Evolutionary conservation across 306 rosid genomes (phyloP).

Genomic region (Pterocarpus santalinus): DNA sequence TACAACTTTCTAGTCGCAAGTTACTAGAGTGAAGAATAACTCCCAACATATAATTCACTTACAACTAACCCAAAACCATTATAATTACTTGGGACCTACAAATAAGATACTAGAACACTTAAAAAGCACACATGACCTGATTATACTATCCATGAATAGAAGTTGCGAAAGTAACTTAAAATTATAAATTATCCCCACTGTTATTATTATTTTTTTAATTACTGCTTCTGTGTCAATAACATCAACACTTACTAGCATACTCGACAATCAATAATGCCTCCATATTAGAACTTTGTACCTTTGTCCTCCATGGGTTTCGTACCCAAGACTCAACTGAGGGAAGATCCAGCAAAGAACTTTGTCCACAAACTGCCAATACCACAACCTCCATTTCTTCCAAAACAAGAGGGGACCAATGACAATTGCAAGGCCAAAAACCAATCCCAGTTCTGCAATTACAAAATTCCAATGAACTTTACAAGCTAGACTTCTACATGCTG

Average conservation of each 20-base stretch:
- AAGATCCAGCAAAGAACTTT: conserved; percentile 26
- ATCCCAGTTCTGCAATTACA: conserved; percentile 37
- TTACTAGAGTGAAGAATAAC: too few species aligned
- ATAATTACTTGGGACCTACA: too few species aligned
- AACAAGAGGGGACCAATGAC: conserved; percentile 10
- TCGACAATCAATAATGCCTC: not conserved
- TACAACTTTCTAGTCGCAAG: too few species aligned
- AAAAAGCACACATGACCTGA: too few species aligned
- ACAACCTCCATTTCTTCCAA: conserved; percentile 28
- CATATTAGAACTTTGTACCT: not conserved
- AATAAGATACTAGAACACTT: too few species aligned
- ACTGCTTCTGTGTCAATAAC: not conserved
- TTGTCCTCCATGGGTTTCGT: not conserved
- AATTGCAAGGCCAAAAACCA: conserved; percentile 7
- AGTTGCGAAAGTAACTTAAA: not conserved
- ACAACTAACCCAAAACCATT: too few species aligned
- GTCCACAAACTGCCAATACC: conserved; percentile 9
- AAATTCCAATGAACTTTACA: conserved; percentile 25
- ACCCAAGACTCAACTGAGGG: conserved; percentile 1
- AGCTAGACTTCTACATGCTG: not conserved
- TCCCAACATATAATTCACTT: too few species aligned
- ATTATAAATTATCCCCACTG: not conserved
- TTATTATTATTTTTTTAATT: too few species aligned
- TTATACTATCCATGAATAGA: too few species aligned
- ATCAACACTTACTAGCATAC: not conserved